Evolutionary conservation across 352 stramenopile species (phyloP).

Genomic region (Phytopythium kandeliae): DNA sequence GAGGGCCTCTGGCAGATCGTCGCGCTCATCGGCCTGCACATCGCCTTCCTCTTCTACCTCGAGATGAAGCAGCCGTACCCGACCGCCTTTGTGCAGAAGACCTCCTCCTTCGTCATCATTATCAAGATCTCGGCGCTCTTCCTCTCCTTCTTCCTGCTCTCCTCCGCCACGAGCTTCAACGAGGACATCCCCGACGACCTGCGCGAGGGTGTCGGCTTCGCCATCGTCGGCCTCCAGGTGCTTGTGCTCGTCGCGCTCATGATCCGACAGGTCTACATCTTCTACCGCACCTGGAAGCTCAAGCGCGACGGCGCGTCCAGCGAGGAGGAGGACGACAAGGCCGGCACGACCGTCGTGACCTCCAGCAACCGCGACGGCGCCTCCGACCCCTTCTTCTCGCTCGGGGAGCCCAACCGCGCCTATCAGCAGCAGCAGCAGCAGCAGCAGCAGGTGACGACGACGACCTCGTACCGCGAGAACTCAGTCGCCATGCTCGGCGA

Average conservation of each 20-base stretch:
- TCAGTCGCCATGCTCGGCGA: conserved; percentile 33
- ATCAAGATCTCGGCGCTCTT: conserved; percentile 87
- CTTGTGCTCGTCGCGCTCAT: conserved; percentile 77
- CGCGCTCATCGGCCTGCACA: conserved; percentile 68
- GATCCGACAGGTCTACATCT: conserved; percentile 83
- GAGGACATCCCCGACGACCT: conserved; percentile 64
- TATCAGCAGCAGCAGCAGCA: conserved; percentile 7
- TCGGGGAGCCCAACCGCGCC: conserved; percentile 20
- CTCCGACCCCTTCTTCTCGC: conserved; percentile 38
- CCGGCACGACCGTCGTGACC: conserved; percentile 22
- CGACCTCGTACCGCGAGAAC: conserved; percentile 14
- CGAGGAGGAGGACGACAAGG: conserved; percentile 61
- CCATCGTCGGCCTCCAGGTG: conserved; percentile 76
- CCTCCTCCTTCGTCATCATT: conserved; percentile 84
- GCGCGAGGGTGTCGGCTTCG: conserved; percentile 70
- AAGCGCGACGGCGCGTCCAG: conserved; percentile 27
- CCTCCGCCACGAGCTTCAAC: conserved; percentile 59
- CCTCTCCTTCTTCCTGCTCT: conserved; percentile 77
- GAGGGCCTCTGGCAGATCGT: conserved; percentile 70
- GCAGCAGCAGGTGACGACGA: conserved; percentile 9
- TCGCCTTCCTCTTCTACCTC: conserved; percentile 76
- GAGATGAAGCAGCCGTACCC: conserved; percentile 82
- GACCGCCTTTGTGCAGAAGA: conserved; percentile 78
- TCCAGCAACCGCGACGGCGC: conserved; percentile 42
- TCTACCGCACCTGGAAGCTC: conserved; percentile 85